Evolutionary conservation across 2,329 filamentous ascomycete species (phyloP).

Genomic region (Colletotrichum musicola): DNA sequence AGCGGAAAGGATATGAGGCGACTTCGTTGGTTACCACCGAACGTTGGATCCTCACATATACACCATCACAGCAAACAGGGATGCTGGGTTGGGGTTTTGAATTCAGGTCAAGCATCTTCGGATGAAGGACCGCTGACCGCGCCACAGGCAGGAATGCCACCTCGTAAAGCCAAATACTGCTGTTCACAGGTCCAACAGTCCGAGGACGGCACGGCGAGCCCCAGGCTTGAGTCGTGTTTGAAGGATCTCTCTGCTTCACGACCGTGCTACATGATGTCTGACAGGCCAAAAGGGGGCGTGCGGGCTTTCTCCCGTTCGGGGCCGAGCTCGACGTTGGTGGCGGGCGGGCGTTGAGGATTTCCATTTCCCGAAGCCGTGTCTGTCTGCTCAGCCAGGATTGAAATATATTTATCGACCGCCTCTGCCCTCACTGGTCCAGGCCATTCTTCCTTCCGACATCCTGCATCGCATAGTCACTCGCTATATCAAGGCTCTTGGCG

Average conservation of each 20-base stretch:
- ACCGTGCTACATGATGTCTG: constrained; percentile 30
- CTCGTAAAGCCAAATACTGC: neutral
- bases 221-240: neutral
- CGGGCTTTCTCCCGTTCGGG: neutral
- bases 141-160: constrained; percentile 13
- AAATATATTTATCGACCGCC: neutral
- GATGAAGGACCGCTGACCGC: constrained; percentile 7
- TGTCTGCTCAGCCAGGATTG: neutral
- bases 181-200: constrained; percentile 3
- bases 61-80: neutral
- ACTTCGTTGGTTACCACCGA: neutral
- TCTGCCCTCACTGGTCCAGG: neutral
- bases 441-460: neutral
- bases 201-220: neutral
- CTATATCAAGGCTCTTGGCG: neutral
- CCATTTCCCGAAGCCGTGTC: neutral
- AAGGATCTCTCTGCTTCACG: neutral
- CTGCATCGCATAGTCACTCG: constrained; percentile 4
- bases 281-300: constrained; percentile 10
- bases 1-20: constrained; percentile 4
- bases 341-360: neutral
- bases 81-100: constrained; percentile 3
- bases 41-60: neutral
- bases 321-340: constrained; percentile 18
- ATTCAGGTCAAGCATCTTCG: constrained; percentile 1